Conservation (phyloP, 129 eudicot species). For the Ambrosia artemisiifolia region DNA sequence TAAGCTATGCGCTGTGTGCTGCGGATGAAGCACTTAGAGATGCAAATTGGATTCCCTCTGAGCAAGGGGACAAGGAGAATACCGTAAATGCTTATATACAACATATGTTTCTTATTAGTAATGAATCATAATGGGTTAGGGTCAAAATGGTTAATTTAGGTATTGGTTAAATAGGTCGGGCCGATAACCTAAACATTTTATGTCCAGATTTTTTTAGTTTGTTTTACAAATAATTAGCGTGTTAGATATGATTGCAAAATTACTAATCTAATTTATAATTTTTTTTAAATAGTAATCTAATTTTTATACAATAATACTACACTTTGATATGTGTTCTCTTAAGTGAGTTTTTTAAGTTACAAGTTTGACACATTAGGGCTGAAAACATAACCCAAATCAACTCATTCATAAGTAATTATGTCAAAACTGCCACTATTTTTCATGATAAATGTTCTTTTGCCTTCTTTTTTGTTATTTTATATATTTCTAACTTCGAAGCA, state of each 20-base stretch:
- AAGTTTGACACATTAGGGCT: background rate
- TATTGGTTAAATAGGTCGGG: background rate
- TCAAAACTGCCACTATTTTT: background rate
- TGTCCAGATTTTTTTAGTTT: background rate
- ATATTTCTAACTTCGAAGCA: constrained; percentile 35
- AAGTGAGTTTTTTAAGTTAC: background rate
- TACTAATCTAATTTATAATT: background rate
- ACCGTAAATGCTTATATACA: constrained; percentile 46
- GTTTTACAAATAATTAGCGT: background rate
- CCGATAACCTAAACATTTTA: background rate
- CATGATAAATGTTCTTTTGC: background rate
- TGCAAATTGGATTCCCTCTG: constrained; percentile 81
- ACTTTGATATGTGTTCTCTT: background rate
- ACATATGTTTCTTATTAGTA: background rate
- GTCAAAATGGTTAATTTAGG: background rate
- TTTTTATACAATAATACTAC: background rate
- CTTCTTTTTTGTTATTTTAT: constrained; percentile 15
- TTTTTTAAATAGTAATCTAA: background rate
- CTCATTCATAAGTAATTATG: background rate
- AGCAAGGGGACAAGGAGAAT: constrained; percentile 72
- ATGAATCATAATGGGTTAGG: background rate
- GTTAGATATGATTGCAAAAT: background rate
- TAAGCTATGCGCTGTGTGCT: constrained; percentile 94
- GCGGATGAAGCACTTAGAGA: constrained; percentile 94
- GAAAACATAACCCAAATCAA: background rate